These are phyloP conservation scores for Aspergillus coremiiformis DNA, from an alignment of 495 filamentous ascomycete genomes.

Conservation along the genomic window DNA sequence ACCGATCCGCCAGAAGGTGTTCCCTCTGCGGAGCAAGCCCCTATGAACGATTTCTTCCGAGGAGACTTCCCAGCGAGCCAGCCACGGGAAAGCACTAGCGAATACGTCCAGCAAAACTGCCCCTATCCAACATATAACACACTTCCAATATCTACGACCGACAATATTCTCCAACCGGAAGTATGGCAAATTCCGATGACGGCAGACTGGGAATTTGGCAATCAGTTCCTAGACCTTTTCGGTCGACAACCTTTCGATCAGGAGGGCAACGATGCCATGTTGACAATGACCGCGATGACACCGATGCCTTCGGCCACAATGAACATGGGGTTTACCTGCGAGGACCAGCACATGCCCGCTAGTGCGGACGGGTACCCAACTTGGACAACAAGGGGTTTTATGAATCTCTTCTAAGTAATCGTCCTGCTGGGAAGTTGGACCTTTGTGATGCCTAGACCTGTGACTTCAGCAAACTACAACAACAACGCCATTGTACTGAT, in stretches of 20 bases:
- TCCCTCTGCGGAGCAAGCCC: background rate
- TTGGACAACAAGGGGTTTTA: conserved; percentile 4
- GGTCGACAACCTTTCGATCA: conserved; percentile 17
- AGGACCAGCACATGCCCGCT: background rate
- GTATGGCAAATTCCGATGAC: conserved; percentile 35
- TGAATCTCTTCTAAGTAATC: conserved; percentile 6
- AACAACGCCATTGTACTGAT: too few species aligned
- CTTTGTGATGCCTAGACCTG: background rate
- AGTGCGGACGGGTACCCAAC: background rate
- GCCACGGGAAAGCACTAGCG: conserved; percentile 5
- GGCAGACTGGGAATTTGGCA: conserved; percentile 32
- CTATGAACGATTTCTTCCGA: conserved; percentile 3
- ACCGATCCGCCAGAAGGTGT: background rate
- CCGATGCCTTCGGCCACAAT: background rate
- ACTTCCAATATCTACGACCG: conserved; percentile 20
- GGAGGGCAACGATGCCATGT: background rate
- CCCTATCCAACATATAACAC: conserved; percentile 14
- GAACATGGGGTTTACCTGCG: background rate
- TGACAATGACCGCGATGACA: background rate
- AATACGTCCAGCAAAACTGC: conserved; percentile 7
- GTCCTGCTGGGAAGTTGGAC: background rate
- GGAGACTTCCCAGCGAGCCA: conserved; percentile 3
- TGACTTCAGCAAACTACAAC: too few species aligned
- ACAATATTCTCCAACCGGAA: conserved; percentile 21
- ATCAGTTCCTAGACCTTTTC: conserved; percentile 27